These are phyloP conservation scores for Chloris gayana DNA, from an alignment of 176 grass and related monocot species.

Conservation along the genomic window DNA sequence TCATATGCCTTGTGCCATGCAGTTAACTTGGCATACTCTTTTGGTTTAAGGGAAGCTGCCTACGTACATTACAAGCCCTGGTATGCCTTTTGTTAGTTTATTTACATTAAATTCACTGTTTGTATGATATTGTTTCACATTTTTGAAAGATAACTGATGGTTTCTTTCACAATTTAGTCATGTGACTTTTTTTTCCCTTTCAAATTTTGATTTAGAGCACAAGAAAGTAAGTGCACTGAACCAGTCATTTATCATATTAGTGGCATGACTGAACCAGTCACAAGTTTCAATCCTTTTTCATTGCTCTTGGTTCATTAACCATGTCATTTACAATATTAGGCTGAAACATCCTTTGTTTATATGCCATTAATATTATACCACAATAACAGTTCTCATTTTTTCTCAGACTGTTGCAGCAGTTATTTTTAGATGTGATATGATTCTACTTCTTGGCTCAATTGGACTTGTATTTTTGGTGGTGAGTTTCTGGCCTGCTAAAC, in stretches of 20 bases:
- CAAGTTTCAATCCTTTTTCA: slow-evolving; percentile 15
- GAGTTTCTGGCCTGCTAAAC: slow-evolving; percentile 26
- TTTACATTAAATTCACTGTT: slow-evolving; percentile 18
- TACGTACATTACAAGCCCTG: slow-evolving; percentile 61
- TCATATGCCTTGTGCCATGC: slow-evolving; percentile 25
- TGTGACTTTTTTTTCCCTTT: neutral
- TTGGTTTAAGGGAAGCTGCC: slow-evolving; percentile 84
- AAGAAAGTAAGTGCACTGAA: neutral
- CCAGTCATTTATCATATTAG: neutral
- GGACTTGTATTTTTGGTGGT: slow-evolving; percentile 83
- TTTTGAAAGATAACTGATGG: slow-evolving; percentile 8
- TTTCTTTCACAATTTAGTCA: neutral
- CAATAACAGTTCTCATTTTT: slow-evolving; percentile 33
- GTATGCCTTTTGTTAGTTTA: slow-evolving; percentile 47
- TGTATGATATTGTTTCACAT: slow-evolving; percentile 15
- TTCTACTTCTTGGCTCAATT: slow-evolving; percentile 86
- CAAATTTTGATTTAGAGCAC: neutral
- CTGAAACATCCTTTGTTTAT: slow-evolving; percentile 13
- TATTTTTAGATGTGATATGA: slow-evolving; percentile 93
- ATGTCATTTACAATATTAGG: neutral
- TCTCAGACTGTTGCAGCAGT: slow-evolving; percentile 71
- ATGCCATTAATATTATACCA: neutral
- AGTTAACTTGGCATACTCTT: slow-evolving; percentile 95
- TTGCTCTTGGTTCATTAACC: neutral
- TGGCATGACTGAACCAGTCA: neutral